Evolutionary conservation across 2,329 filamentous ascomycete genomes (phyloP).

Genomic region (Aspergillus sp.): DNA sequence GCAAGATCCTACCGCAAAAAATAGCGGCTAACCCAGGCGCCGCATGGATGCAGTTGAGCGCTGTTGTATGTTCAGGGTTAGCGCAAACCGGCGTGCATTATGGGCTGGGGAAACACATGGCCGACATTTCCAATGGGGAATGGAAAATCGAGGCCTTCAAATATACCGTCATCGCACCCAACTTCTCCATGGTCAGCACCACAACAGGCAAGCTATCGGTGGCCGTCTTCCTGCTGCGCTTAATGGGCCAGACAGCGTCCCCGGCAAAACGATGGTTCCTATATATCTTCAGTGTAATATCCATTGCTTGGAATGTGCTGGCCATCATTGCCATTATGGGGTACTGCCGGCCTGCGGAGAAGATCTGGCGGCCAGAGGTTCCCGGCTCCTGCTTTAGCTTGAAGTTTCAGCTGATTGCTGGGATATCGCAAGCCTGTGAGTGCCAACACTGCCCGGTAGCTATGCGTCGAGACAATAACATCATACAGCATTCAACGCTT

Average conservation of each 20-base stretch:
- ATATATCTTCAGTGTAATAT: conserved; percentile 17
- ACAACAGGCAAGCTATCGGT: conserved; percentile 22
- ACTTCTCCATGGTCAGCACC: conserved; percentile 19
- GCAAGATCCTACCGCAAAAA: too few relatives aligned
- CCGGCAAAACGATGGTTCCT: conserved; percentile 14
- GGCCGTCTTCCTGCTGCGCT: conserved; percentile 19
- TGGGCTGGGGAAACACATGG: conserved; percentile 20
- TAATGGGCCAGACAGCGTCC: conserved; percentile 13
- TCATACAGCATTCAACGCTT: conserved; percentile 16
- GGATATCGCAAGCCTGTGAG: conserved; percentile 17
- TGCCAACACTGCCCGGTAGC: not conserved
- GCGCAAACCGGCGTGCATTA: conserved; percentile 17
- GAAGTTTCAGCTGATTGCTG: conserved; percentile 11
- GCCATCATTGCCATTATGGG: conserved; percentile 17
- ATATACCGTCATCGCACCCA: conserved; percentile 19
- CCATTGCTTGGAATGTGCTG: conserved; percentile 17
- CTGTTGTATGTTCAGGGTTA: conserved; percentile 15
- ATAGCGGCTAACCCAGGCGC: not conserved
- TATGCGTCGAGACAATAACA: not conserved
- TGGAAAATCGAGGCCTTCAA: conserved; percentile 12
- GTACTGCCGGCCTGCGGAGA: conserved; percentile 15
- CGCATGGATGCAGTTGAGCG: conserved; percentile 6
- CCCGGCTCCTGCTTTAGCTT: conserved; percentile 18
- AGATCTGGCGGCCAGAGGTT: conserved; percentile 16
- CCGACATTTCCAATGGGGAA: conserved; percentile 9